These are phyloP conservation scores for Lactifluus hygrophoroides DNA, from an alignment of 768 basidiomycete genomes.

Conservation along the genomic window DNA sequence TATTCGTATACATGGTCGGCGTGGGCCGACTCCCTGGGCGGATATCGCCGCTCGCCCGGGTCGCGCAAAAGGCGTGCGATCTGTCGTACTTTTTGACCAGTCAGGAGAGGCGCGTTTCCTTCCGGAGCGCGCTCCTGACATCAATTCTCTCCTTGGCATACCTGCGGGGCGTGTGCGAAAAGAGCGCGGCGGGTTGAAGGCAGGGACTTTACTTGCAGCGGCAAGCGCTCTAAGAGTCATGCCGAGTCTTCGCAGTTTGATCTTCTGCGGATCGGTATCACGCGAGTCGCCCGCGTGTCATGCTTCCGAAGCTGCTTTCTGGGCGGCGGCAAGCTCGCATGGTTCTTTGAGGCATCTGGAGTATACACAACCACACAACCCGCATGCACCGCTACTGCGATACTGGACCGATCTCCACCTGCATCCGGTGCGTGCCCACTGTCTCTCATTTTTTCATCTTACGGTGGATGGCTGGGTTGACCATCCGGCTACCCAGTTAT, in stretches of 20 bases:
- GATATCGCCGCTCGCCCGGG: slow-evolving; percentile 1
- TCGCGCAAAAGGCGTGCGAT: slow-evolving; percentile 1
- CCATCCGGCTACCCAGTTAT: neutral
- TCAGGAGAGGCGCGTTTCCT: neutral
- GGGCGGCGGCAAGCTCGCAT: neutral
- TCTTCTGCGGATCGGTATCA: neutral
- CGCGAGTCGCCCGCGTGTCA: neutral
- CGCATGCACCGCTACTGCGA: neutral
- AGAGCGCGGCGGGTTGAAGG: neutral
- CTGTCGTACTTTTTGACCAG: slow-evolving; percentile 3
- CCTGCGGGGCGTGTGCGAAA: neutral
- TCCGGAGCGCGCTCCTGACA: neutral
- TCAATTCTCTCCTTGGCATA: neutral
- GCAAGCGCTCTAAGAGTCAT: neutral
- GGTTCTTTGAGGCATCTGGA: neutral
- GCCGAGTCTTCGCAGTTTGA: neutral
- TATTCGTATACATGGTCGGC: neutral
- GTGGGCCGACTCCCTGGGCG: neutral
- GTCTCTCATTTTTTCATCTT: neutral
- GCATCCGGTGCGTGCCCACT: neutral
- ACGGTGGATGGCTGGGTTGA: neutral
- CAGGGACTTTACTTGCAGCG: neutral
- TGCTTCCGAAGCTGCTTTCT: neutral
- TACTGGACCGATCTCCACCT: neutral
- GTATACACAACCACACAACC: neutral